Conservation (phyloP, 148 eudicot genomes). For the Silene conica region DNA sequence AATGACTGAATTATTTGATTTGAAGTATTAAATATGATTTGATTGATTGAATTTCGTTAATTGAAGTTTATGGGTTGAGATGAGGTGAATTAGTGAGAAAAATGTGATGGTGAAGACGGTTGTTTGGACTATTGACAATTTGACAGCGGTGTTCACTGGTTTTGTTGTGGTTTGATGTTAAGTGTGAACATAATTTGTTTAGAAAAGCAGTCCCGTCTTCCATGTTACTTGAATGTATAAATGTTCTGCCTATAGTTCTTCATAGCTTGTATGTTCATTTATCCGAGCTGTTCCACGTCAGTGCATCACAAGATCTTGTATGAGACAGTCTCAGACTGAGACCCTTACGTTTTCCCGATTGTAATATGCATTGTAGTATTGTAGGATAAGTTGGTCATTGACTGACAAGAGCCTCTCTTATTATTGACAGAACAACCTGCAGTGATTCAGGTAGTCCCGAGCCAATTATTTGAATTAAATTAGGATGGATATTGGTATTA, state of each 20-base stretch:
- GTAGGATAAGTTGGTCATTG: not conserved
- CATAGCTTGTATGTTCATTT: no score
- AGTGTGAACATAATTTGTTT: not conserved
- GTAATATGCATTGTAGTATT: not conserved
- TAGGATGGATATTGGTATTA: not conserved
- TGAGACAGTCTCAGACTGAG: no score
- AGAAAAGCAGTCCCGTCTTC: not conserved
- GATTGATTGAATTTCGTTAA: not conserved
- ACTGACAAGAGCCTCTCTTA: not conserved
- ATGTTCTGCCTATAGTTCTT: no score
- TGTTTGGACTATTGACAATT: not conserved
- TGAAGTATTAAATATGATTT: not conserved
- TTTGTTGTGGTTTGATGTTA: no score
- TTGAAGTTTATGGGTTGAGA: not conserved
- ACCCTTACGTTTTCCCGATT: not conserved
- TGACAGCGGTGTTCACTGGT: not conserved
- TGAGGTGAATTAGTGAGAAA: not conserved
- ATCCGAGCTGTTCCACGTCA: no score
- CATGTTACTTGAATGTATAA: not conserved
- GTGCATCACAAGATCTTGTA: no score
- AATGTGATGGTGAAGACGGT: not conserved
- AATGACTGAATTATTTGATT: not conserved
- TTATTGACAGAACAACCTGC: slow-evolving; percentile 70
- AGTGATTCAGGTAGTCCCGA: slow-evolving; percentile 69
- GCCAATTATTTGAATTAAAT: slow-evolving; percentile 20